Percentiles rank a stretch among this genome's conserved stretches.
phyloP scores from a whole-genome alignment of 2,329 filamentous ascomycete species.

The Chlorencoelia australis region DNA sequence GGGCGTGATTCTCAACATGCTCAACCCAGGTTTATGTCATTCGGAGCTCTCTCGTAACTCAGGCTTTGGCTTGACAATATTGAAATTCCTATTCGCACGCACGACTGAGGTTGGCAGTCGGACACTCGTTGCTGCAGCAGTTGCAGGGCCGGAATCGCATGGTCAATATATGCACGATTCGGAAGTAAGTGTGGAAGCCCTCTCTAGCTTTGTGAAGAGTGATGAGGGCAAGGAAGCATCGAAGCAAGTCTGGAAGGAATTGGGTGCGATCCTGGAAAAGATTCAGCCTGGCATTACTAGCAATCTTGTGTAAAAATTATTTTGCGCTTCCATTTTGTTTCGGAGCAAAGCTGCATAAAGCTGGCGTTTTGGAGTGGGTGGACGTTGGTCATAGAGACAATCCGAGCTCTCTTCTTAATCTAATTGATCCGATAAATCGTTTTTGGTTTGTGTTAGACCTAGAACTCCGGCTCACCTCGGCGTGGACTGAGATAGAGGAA shows the following conservation, averaged over 20 bases:
- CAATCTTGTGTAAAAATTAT: too few relatives aligned
- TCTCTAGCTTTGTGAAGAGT: constrained; percentile 29
- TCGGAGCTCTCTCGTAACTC: constrained; percentile 34
- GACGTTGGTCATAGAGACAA: too few relatives aligned
- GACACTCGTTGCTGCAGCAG: constrained; percentile 30
- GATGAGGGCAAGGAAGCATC: constrained; percentile 30
- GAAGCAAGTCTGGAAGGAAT: constrained; percentile 34
- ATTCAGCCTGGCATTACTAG: constrained; percentile 33
- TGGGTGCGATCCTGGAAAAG: constrained; percentile 32
- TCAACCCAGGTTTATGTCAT: constrained; percentile 44
- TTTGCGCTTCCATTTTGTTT: too few relatives aligned
- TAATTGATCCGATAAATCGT: too few relatives aligned
- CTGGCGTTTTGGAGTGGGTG: too few relatives aligned
- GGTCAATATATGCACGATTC: constrained; percentile 37
- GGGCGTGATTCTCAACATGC: constrained; percentile 37
- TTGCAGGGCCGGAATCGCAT: constrained; percentile 32
- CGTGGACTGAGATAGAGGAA: too few relatives aligned
- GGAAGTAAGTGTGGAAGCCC: constrained; percentile 16
- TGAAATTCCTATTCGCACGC: constrained; percentile 23
- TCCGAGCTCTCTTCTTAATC: too few relatives aligned
- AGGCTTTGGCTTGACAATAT: background rate
- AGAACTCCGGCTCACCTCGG: too few relatives aligned
- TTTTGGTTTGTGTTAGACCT: too few relatives aligned
- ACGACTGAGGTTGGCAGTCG: constrained; percentile 38
- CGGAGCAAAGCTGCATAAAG: too few relatives aligned